Conservation (phyloP, 768 basidiomycete species). For the Lentinula guzmanii region DNA sequence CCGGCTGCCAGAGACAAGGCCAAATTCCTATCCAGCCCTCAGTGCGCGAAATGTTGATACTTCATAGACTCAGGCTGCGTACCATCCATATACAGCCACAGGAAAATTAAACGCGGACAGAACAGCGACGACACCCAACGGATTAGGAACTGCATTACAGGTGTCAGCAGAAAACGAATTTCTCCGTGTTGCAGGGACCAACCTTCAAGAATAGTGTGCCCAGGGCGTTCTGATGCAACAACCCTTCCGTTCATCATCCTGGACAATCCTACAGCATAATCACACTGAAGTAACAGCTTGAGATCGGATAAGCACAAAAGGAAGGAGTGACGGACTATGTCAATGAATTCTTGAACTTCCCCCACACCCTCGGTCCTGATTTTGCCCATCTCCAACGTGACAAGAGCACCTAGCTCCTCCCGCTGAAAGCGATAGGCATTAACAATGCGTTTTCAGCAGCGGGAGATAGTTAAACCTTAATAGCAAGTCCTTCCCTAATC, state of each 20-base stretch:
- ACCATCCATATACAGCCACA: constrained; percentile 90
- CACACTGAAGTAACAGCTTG: constrained; percentile 49
- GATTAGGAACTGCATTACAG: constrained; percentile 71
- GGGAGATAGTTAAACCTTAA: neutral
- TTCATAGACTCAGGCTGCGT: constrained; percentile 10
- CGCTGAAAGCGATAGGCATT: constrained; percentile 36
- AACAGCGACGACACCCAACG: constrained; percentile 65
- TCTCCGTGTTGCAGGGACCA: neutral
- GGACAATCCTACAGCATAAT: constrained; percentile 90
- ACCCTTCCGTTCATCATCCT: constrained; percentile 92
- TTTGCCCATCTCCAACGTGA: constrained; percentile 89
- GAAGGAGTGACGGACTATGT: constrained; percentile 57
- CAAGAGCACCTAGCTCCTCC: constrained; percentile 72
- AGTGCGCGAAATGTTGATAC: neutral
- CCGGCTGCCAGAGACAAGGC: constrained; percentile 84
- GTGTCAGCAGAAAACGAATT: constrained; percentile 2
- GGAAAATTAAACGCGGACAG: constrained; percentile 97
- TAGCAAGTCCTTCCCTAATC: constrained; percentile 67
- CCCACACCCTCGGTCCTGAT: constrained; percentile 87
- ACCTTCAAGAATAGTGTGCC: constrained; percentile 91
- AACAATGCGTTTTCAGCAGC: constrained; percentile 46
- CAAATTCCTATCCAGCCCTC: constrained; percentile 61
- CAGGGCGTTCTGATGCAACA: constrained; percentile 83
- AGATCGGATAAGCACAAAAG: neutral
- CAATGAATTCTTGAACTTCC: constrained; percentile 93